These are phyloP conservation scores for Ascoidea asiatica DNA, from an alignment of 805 yeast genomes.

Conservation along the genomic window DNA sequence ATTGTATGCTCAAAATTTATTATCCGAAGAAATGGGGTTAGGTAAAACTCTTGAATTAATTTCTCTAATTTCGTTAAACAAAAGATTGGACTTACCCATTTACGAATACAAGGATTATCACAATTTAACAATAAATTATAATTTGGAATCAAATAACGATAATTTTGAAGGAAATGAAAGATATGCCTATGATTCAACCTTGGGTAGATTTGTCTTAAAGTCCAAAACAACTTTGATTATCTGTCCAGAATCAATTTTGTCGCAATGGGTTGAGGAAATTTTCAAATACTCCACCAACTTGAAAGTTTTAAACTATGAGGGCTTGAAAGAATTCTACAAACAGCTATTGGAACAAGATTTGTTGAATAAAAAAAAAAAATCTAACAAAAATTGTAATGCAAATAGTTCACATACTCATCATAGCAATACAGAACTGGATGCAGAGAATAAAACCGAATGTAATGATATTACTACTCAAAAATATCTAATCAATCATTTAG, in stretches of 20 bases:
- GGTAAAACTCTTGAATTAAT: conserved; percentile 88
- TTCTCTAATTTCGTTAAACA: conserved; percentile 49
- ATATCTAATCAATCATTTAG: background rate
- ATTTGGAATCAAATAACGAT: conserved; percentile 1
- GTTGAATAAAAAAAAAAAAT: background rate
- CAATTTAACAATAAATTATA: background rate
- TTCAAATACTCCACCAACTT: conserved; percentile 41
- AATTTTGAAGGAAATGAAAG: conserved; percentile 15
- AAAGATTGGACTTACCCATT: conserved; percentile 25
- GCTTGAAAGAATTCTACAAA: conserved; percentile 24
- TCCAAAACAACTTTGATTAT: conserved; percentile 69
- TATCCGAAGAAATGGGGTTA: conserved; percentile 95
- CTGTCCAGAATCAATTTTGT: conserved; percentile 71
- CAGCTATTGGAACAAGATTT: background rate
- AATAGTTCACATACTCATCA: background rate
- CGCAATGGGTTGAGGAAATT: conserved; percentile 82
- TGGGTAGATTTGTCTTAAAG: conserved; percentile 29
- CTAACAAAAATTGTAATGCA: background rate
- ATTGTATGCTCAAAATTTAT: conserved; percentile 39
- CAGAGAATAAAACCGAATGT: background rate
- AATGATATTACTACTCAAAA: background rate
- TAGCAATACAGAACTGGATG: conserved; percentile 2
- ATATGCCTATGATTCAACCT: conserved; percentile 24
- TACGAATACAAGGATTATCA: too few relatives aligned
- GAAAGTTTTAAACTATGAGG: conserved; percentile 50